These are phyloP conservation scores for Trichocomaceae sp. DNA, from an alignment of 2,329 filamentous ascomycete genomes.

Conservation along the genomic window DNA sequence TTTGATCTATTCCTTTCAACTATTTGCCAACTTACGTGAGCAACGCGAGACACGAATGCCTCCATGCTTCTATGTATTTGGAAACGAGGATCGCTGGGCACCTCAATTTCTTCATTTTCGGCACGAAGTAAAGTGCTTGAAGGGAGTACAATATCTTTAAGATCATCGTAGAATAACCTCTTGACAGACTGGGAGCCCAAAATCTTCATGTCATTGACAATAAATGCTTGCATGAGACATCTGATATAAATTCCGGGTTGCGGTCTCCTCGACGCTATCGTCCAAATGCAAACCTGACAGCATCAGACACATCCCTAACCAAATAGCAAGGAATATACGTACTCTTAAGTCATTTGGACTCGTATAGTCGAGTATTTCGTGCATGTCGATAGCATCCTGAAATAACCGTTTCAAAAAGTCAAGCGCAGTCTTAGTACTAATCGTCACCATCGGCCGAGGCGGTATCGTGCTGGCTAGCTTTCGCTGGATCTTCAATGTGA, in stretches of 20 bases:
- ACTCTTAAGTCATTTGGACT: constrained; percentile 66
- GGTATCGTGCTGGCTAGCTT: constrained; percentile 89
- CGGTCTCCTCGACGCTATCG: constrained; percentile 71
- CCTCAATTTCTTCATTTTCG: constrained; percentile 68
- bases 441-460: constrained; percentile 76
- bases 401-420: constrained; percentile 64
- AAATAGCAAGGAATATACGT: constrained; percentile 25
- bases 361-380: constrained; percentile 60
- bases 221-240: constrained; percentile 66
- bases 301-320: constrained; percentile 1
- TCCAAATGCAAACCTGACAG: constrained; percentile 62
- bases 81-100: constrained; percentile 65
- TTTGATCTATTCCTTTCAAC: too few relatives aligned
- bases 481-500: constrained; percentile 86
- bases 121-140: constrained; percentile 64
- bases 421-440: constrained; percentile 66
- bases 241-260: constrained; percentile 79
- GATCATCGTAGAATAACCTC: constrained; percentile 71
- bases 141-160: constrained; percentile 70
- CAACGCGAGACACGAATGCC: constrained; percentile 51
- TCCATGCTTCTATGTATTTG: constrained; percentile 70
- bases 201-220: constrained; percentile 67
- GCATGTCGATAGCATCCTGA: constrained; percentile 62
- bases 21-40: constrained; percentile 30
- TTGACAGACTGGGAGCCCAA: constrained; percentile 63